Conservation (phyloP, 2,329 filamentous ascomycete species). For the Aspergillus luchuensis region DNA sequence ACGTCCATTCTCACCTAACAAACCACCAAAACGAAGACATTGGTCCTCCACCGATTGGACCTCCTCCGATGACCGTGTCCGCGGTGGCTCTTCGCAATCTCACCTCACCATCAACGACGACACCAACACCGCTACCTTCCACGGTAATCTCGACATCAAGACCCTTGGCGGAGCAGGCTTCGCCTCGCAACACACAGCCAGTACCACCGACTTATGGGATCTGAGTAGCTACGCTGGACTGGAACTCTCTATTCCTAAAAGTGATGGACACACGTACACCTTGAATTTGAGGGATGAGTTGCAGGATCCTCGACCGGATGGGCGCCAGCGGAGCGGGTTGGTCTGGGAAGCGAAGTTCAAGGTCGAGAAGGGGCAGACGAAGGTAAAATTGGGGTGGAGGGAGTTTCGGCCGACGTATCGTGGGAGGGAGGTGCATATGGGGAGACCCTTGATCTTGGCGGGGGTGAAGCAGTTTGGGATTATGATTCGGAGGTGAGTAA, state of each 20-base stretch:
- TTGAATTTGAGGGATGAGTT: constrained; percentile 73
- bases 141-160: constrained; percentile 70
- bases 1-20: not conserved
- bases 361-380: constrained; percentile 29
- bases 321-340: constrained; percentile 69
- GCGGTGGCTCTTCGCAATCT: constrained; percentile 68
- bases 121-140: constrained; percentile 55
- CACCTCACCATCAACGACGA: constrained; percentile 45
- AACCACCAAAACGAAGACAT: constrained; percentile 7
- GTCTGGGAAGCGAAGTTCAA: constrained; percentile 74
- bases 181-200: constrained; percentile 71
- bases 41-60: constrained; percentile 58
- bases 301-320: constrained; percentile 57
- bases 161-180: constrained; percentile 80
- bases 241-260: constrained; percentile 51
- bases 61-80: constrained; percentile 73
- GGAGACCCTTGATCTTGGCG: constrained; percentile 59
- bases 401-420: constrained; percentile 73
- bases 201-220: constrained; percentile 62
- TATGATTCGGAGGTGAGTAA: constrained; percentile 75
- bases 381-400: constrained; percentile 63
- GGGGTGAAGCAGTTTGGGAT: constrained; percentile 69
- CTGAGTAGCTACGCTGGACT: constrained; percentile 65
- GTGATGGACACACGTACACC: constrained; percentile 70
- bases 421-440: constrained; percentile 65